Base-by-base conservation (phyloP, 2,329 filamentous ascomycete species). In the Apiospora saccharicola region DNA sequence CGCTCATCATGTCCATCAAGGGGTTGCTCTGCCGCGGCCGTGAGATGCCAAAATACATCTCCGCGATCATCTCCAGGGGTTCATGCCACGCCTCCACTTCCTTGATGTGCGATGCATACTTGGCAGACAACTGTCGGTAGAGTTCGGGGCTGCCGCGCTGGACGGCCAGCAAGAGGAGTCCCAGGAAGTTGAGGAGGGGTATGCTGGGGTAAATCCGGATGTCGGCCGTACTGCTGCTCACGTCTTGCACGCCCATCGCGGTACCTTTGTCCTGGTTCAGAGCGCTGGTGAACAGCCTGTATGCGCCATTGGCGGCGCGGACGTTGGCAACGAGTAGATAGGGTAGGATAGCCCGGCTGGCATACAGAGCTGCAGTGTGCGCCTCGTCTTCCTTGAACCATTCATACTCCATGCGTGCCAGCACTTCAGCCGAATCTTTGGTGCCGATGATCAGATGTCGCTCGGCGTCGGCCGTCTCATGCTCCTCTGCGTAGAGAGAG, bases 1-100 rank as follows among this genome's bases (percentile, higher is more conserved):
- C 95, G 68, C 95, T 95, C 93, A 99, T 97, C 95, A 99, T 98
- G 81, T 99, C 96, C 83, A 98, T 90, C 82, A 99, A 86, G 3
- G 95, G 95, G 82, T 98, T 98, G 75, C 92, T 93, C 85, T 98
- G 94, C 78, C 93, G 89, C 67, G 95, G 96, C 80, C 95, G 92
- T 85, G 91, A 90, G 81, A 99, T 97, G 47, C 91, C 91, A 84
- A 99, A 99, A 86, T 98, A 99, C 90, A 98, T 95, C 85, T 99
- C 96, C 68, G 93, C 96, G 78, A 99, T 92, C 82, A 94, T 91
- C 77, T 95, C 92, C 73, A 99, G 85, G 34, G 94, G 89, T 80
- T 94, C 95, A 46, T 91, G 90, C 96, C 96, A 98, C 16, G 88
- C 87, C 6, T 90, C 90, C 0, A 91, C 86, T 77, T 98, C 96